These are phyloP conservation scores for Talaromyces pinophilus DNA, from an alignment of 2,329 filamentous ascomycete genomes.

Conservation along the genomic window DNA sequence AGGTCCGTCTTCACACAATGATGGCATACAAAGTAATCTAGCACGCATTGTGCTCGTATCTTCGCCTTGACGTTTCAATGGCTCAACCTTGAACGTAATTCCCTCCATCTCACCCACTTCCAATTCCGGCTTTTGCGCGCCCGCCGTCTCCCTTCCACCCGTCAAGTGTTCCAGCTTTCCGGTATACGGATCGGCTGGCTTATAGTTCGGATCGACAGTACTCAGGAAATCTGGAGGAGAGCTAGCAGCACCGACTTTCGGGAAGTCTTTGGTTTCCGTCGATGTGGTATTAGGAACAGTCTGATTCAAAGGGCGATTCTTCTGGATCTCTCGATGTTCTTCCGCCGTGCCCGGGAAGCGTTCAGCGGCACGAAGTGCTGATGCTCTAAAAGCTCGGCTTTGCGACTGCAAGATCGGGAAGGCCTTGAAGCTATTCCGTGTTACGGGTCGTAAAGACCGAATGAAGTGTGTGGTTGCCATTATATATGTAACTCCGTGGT, in stretches of 20 bases:
- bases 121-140: conserved; percentile 64
- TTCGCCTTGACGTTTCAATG: conserved; percentile 81
- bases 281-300: conserved; percentile 66
- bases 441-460: conserved; percentile 8
- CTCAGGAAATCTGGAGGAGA: conserved; percentile 63
- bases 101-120: conserved; percentile 85
- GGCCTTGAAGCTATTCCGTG: conserved; percentile 8
- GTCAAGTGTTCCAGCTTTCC: conserved; percentile 67
- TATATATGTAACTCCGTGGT: background rate
- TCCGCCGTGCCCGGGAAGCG: conserved; percentile 44
- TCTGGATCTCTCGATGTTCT: conserved; percentile 58
- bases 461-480: conserved; percentile 20
- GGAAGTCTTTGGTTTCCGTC: conserved; percentile 64
- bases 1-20: background rate
- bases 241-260: conserved; percentile 58
- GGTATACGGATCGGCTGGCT: conserved; percentile 60
- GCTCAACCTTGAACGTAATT: conserved; percentile 83
- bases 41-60: conserved; percentile 84
- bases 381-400: conserved; percentile 20
- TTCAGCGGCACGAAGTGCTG: conserved; percentile 14
- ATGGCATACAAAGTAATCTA: conserved; percentile 66
- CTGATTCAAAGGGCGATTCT: conserved; percentile 60
- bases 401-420: conserved; percentile 9
- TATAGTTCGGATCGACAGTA: conserved; percentile 57
- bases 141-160: conserved; percentile 59